phyloP scores from a whole-genome alignment of 345 rosid genomes.

The sweet orange (Citrus sinensis) region DNA sequence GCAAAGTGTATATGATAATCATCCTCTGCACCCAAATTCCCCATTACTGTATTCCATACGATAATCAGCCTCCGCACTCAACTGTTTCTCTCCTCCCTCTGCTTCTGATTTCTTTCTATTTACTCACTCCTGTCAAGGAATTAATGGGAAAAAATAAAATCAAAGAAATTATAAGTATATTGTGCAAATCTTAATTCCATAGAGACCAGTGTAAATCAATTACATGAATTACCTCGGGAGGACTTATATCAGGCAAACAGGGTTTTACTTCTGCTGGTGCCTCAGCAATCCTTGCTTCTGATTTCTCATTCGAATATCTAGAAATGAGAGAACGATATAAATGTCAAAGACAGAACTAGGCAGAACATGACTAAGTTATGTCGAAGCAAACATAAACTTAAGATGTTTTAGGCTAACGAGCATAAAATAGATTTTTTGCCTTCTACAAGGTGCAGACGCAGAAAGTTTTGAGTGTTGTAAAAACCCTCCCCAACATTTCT shows the following conservation, averaged over 20 bases:
- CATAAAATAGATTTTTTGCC: background rate
- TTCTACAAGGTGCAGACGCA: background rate
- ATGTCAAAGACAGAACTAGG: constrained; percentile 4
- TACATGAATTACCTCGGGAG: constrained; percentile 45
- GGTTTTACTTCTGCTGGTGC: constrained; percentile 42
- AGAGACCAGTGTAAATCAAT: background rate
- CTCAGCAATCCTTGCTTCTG: constrained; percentile 71
- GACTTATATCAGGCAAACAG: constrained; percentile 24
- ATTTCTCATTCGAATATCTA: constrained; percentile 90
- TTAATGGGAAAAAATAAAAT: background rate
- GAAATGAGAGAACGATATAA: background rate
- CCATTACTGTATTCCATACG: background rate
- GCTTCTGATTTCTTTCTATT: background rate
- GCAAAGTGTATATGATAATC: background rate
- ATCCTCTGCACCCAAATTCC: background rate
- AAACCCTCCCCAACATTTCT: background rate
- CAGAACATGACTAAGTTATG: background rate
- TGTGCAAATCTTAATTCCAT: background rate
- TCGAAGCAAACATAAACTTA: background rate
- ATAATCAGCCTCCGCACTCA: background rate
- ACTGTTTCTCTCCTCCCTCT: background rate
- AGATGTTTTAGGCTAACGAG: background rate
- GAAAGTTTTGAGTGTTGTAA: background rate
- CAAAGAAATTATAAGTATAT: background rate
- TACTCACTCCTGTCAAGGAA: constrained; percentile 16